Percentiles rank a stretch among this genome's conserved stretches.
These are phyloP conservation scores for Trichoderma sp. DNA, from an alignment of 2,329 filamentous ascomycete species.

Conservation along the genomic window DNA sequence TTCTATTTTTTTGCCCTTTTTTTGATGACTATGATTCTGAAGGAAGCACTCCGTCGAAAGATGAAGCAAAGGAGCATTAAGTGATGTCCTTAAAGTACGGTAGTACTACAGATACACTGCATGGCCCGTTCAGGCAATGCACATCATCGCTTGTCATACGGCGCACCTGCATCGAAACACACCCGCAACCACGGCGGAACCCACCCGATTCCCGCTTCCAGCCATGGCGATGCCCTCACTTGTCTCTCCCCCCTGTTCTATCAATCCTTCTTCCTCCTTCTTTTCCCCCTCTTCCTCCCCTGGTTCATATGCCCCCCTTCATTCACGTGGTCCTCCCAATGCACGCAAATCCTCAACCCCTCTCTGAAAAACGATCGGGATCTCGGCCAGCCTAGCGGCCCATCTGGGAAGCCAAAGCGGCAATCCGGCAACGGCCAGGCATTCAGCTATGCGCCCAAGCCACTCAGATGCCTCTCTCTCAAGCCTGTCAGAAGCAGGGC, in stretches of 20 bases:
- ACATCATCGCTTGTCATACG: too few relatives aligned
- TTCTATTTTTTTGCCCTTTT: too few relatives aligned
- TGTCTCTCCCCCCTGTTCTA: neutral
- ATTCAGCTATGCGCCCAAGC: neutral
- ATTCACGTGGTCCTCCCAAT: constrained; percentile 3
- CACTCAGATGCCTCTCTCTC: neutral
- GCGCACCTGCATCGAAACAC: too few relatives aligned
- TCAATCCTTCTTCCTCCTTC: neutral
- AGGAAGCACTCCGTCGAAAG: too few relatives aligned
- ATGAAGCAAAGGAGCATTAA: too few relatives aligned
- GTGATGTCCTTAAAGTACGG: too few relatives aligned
- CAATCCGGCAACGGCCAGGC: constrained; percentile 15
- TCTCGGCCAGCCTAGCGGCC: constrained; percentile 18
- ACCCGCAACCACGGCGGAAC: neutral
- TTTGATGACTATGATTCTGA: too few relatives aligned
- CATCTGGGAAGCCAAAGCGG: constrained; percentile 20
- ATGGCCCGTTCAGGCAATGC: too few relatives aligned
- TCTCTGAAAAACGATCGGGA: neutral
- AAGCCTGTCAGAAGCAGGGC: neutral
- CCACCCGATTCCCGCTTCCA: neutral
- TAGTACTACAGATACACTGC: too few relatives aligned
- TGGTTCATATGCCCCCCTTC: neutral
- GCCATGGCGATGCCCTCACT: constrained; percentile 1
- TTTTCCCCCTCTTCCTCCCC: neutral
- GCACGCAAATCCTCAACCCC: constrained; percentile 13